Conservation (phyloP, 352 stramenopile genomes). For the Phytophthora hybrid region DNA sequence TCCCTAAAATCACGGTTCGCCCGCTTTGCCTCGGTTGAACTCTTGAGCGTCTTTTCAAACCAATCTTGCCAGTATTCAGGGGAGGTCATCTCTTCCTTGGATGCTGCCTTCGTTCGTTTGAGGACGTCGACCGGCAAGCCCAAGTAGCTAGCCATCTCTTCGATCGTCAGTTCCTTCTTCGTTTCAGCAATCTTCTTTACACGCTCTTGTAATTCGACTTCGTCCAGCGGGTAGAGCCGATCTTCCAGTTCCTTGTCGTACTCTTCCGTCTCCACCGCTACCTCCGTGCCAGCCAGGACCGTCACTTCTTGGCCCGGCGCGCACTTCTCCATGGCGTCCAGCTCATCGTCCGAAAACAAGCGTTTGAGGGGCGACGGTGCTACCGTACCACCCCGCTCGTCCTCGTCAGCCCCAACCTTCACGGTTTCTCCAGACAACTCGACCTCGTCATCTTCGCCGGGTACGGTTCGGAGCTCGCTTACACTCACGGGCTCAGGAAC, state of each 20-base stretch:
- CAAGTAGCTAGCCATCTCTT: neutral
- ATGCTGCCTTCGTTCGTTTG: neutral
- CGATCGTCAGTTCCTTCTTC: neutral
- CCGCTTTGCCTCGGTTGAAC: neutral
- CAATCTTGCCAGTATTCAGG: conserved; percentile 3
- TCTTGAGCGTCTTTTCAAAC: neutral
- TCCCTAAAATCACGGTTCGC: conserved; percentile 3
- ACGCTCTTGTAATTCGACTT: neutral
- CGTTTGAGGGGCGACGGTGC: neutral
- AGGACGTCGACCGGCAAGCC: neutral
- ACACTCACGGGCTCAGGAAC: no score
- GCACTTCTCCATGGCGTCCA: neutral
- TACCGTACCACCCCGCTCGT: no score
- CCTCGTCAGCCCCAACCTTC: no score
- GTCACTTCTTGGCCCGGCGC: neutral
- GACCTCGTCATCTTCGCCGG: no score
- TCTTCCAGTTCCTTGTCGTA: conserved; percentile 14
- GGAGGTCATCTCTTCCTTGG: neutral
- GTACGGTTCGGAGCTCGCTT: no score
- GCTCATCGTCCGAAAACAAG: neutral
- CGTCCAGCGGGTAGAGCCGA: neutral
- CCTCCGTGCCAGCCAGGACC: neutral
- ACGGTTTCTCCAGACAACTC: no score
- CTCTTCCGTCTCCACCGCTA: neutral
- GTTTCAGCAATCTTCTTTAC: neutral